A percentile compares a stretch with the other conserved stretches of the same genome.
phyloP scores from a whole-genome alignment of 2,329 filamentous ascomycete species.

The Pleoardoris graminearum region DNA sequence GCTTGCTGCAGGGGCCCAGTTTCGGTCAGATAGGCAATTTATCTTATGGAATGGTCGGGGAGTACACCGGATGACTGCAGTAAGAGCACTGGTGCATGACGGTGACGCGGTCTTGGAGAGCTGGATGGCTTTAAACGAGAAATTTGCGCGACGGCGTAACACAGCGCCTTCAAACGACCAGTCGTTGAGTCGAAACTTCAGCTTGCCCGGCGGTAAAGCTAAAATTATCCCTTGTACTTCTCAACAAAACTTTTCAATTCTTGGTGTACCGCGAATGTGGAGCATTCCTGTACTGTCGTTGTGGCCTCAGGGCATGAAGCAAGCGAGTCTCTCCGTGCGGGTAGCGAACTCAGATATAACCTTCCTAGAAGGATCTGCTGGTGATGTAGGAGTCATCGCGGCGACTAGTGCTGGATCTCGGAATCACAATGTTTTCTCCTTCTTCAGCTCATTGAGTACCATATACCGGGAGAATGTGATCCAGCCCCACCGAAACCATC shows the following conservation, averaged over 20 bases:
- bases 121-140: neutral
- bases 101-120: neutral
- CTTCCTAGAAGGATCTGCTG: too few relatives aligned
- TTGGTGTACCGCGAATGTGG: neutral
- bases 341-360: too few relatives aligned
- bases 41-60: neutral
- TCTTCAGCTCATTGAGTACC: constrained; percentile 84
- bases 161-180: neutral
- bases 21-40: neutral
- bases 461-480: constrained; percentile 91
- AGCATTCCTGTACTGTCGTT: neutral
- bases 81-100: neutral
- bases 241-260: neutral
- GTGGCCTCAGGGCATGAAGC: neutral
- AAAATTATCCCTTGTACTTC: neutral
- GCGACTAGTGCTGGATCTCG: neutral
- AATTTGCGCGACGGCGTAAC: constrained; percentile 4
- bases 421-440: constrained; percentile 51
- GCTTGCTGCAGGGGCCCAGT: neutral
- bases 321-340: too few relatives aligned
- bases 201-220: neutral
- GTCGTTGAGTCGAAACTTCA: neutral
- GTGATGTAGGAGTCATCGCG: neutral
- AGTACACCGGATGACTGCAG: too few relatives aligned
- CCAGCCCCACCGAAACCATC: constrained; percentile 98